These are phyloP conservation scores for Marasmius fiardii DNA, from an alignment of 1,284 basidiomycete genomes.

Conservation along the genomic window DNA sequence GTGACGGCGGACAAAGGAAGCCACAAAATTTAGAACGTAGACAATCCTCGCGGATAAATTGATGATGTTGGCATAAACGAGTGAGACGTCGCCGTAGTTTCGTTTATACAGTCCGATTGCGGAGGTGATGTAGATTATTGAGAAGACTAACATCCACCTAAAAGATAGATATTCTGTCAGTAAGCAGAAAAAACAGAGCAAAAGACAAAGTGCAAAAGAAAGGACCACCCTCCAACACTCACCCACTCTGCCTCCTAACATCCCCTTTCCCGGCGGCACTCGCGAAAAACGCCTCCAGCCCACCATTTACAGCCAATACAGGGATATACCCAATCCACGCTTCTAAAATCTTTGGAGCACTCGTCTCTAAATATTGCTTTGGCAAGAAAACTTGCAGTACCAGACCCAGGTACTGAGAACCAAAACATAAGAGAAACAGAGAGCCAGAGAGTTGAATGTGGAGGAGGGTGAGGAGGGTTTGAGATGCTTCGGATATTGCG, in stretches of 20 bases:
- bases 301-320: slow-evolving; percentile 85
- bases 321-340: slow-evolving; percentile 88
- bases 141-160: slow-evolving; percentile 74
- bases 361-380: slow-evolving; percentile 63
- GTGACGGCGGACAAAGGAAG: slow-evolving; percentile 31
- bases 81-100: slow-evolving; percentile 61
- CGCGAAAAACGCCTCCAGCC: slow-evolving; percentile 85
- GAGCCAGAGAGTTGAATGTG: slow-evolving; percentile 69
- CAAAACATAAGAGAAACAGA: slow-evolving; percentile 72
- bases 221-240: too few relatives aligned
- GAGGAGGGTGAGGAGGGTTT: slow-evolving; percentile 52
- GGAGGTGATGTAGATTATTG: slow-evolving; percentile 52
- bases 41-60: too few relatives aligned
- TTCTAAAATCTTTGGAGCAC: slow-evolving; percentile 69
- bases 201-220: too few relatives aligned
- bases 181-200: too few relatives aligned
- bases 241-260: slow-evolving; percentile 63
- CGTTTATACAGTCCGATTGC: slow-evolving; percentile 48
- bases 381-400: slow-evolving; percentile 73
- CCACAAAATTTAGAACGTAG: slow-evolving; percentile 43
- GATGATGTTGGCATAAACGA: slow-evolving; percentile 73
- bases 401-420: slow-evolving; percentile 69
- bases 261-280: slow-evolving; percentile 68
- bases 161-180: too few relatives aligned
- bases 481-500: slow-evolving; percentile 34